A percentile compares a stretch with the other conserved stretches of the same genome.
Conservation (phyloP, 192 early-diverging fungal species). For the Umbelopsis ramanniana region DNA sequence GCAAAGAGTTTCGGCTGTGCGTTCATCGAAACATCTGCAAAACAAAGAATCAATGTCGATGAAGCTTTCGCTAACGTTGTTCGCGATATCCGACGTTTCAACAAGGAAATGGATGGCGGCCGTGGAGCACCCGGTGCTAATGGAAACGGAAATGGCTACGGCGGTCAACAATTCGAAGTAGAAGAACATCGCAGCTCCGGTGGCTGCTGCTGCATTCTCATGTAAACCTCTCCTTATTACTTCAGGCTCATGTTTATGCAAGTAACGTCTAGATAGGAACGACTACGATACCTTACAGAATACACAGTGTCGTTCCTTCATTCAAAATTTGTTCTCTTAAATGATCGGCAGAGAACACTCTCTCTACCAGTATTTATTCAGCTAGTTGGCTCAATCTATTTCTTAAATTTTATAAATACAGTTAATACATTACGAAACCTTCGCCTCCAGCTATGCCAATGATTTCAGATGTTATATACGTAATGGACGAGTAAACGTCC, state of each 20-base stretch:
- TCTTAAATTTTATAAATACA: constrained; percentile 10
- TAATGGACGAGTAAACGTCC: too few relatives aligned
- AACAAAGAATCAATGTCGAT: constrained; percentile 89
- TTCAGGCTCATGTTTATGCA: not conserved
- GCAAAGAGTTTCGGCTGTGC: constrained; percentile 75
- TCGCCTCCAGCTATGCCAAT: not conserved
- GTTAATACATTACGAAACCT: constrained; percentile 1
- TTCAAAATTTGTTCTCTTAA: not conserved
- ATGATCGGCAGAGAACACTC: not conserved
- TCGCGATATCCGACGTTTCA: constrained; percentile 81
- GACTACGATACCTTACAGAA: constrained; percentile 20
- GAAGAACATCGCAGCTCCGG: constrained; percentile 16
- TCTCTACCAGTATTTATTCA: not conserved
- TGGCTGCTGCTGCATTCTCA: constrained; percentile 13
- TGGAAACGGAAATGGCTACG: constrained; percentile 52
- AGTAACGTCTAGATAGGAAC: constrained; percentile 3
- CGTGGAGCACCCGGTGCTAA: constrained; percentile 69
- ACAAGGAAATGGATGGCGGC: constrained; percentile 78
- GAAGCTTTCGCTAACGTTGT: constrained; percentile 90
- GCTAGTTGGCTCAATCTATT: not conserved
- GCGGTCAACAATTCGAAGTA: constrained; percentile 9
- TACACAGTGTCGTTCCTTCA: constrained; percentile 15
- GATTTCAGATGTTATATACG: not conserved
- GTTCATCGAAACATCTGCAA: constrained; percentile 91
- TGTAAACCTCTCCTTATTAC: not conserved